Evolutionary conservation across 768 basidiomycete genomes (phyloP).

Genomic region (Dacryopinax spathularia): DNA sequence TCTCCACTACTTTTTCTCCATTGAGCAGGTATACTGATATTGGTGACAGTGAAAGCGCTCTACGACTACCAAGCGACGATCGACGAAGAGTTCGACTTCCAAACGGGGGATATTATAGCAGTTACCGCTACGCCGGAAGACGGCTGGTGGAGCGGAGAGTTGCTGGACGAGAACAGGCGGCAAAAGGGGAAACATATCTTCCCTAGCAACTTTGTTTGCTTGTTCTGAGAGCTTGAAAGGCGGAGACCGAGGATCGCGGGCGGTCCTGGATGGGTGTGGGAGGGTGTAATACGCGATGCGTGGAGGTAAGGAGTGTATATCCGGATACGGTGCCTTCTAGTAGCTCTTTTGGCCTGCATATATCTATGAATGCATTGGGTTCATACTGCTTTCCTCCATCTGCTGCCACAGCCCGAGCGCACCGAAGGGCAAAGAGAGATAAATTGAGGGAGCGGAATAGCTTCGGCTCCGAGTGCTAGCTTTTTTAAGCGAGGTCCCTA

Average conservation of each 20-base stretch:
- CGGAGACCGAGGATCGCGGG: too few species aligned
- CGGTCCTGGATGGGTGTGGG: too few species aligned
- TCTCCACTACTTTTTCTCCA: neutral
- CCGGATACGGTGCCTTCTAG: too few species aligned
- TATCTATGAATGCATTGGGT: too few species aligned
- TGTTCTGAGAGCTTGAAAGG: slow-evolving; percentile 43
- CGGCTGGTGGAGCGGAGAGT: slow-evolving; percentile 93
- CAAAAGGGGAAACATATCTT: slow-evolving; percentile 62
- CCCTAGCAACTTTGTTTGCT: slow-evolving; percentile 76
- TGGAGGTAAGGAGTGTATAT: too few species aligned
- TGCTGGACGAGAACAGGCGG: slow-evolving; percentile 61
- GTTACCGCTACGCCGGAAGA: slow-evolving; percentile 89
- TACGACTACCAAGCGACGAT: slow-evolving; percentile 76
- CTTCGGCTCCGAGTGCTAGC: neutral
- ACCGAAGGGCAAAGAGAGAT: too few species aligned
- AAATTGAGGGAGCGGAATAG: too few species aligned
- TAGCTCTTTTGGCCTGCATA: too few species aligned
- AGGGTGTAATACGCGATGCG: too few species aligned
- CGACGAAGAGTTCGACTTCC: slow-evolving; percentile 93
- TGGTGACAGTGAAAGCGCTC: slow-evolving; percentile 60
- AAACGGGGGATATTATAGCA: slow-evolving; percentile 86
- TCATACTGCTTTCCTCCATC: too few species aligned
- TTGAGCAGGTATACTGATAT: slow-evolving; percentile 10
- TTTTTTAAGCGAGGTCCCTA: neutral
- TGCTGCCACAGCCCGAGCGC: too few species aligned